Base-by-base conservation (phyloP, 169 alveolate genomes). In the Perkinsus olseni region DNA sequence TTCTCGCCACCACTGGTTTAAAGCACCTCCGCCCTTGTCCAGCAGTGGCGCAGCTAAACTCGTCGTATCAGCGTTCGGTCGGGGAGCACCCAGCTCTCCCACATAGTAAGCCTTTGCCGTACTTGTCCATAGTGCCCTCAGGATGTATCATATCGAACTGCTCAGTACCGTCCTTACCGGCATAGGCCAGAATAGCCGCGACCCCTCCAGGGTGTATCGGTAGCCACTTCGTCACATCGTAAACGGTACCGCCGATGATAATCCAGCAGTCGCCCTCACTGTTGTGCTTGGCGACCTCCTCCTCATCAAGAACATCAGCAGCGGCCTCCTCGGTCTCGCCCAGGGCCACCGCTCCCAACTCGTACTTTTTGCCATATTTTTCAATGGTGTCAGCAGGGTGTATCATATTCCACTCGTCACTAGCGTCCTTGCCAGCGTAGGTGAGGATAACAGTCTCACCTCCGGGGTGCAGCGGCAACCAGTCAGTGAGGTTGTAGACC, bases 141-240 rank as follows among this genome's bases (percentile, higher is more conserved):
- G 94, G 94, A n/a, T 91, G 93, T 4, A 62, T 91, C 74, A 45
- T n/a, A 17, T 91, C 74, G n/a, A 91, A 91, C 34, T 39, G 74
- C 8, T 37, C 74, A 0, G 93, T 91, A n/a, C 82, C 93, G 74
- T 91, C 93, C 91, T 31, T 40, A 92, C 98, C 98, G 38, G 95
- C 97, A 38, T 94, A 95, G 51, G 91, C 91, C 91, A 96, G 74
- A 37, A 96, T 74, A 34, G 94, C 94, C 38, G 94, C 95, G 90
- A 90, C 91, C 6, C 98, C 97, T 50, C 97, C 98, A 38, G 98
- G 97, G 93, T 96, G 98, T 38, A 74, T 91, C 39, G 93, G 74
- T 37, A 96, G 91, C 93, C 93, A 96, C 50, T 93, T 94, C 4
- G 98, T 94, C 10, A 96, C 94, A 94, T 96, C 97, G 38, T 96